Conservation (phyloP, 176 grass and related monocot genomes). For the Microstegium vimineum region DNA sequence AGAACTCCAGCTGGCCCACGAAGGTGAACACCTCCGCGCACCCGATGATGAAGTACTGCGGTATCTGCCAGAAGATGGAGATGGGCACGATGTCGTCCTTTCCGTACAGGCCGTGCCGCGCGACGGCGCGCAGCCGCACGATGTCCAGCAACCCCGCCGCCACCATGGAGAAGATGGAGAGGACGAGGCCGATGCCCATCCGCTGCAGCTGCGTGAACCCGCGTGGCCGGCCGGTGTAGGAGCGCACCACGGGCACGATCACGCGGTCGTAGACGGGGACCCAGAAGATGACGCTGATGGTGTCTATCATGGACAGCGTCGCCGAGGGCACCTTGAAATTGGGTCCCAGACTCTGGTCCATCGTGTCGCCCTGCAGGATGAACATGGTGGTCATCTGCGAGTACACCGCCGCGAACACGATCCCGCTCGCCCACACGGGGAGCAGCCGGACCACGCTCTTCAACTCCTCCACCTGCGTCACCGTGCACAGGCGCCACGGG, state of each 20-base stretch:
- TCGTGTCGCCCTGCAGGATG: slow-evolving; percentile 74
- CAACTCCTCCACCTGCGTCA: slow-evolving; percentile 89
- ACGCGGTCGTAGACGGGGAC: slow-evolving; percentile 68
- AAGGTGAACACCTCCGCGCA: slow-evolving; percentile 76
- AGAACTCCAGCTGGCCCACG: slow-evolving; percentile 82
- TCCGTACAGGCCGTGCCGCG: slow-evolving; percentile 34
- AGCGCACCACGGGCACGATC: slow-evolving; percentile 51
- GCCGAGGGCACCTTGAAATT: slow-evolving; percentile 57
- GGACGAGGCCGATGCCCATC: slow-evolving; percentile 78
- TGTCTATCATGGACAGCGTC: slow-evolving; percentile 70
- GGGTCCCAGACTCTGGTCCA: slow-evolving; percentile 47
- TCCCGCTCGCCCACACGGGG: slow-evolving; percentile 76
- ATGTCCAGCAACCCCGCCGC: slow-evolving; percentile 60
- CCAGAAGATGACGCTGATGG: slow-evolving; percentile 73
- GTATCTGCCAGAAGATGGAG: slow-evolving; percentile 85
- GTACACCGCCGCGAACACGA: slow-evolving; percentile 71
- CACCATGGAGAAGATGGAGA: slow-evolving; percentile 74
- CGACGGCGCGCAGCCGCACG: slow-evolving; percentile 38
- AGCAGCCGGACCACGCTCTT: slow-evolving; percentile 70
- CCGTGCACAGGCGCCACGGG: slow-evolving; percentile 70
- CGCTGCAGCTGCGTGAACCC: slow-evolving; percentile 92
- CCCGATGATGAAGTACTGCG: slow-evolving; percentile 80
- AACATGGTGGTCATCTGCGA: slow-evolving; percentile 85
- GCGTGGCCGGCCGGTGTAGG: slow-evolving; percentile 30
- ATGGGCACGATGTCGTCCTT: slow-evolving; percentile 33